Conservation (phyloP, 768 basidiomycete species). For the Dacryopinax primogenitus region DNA sequence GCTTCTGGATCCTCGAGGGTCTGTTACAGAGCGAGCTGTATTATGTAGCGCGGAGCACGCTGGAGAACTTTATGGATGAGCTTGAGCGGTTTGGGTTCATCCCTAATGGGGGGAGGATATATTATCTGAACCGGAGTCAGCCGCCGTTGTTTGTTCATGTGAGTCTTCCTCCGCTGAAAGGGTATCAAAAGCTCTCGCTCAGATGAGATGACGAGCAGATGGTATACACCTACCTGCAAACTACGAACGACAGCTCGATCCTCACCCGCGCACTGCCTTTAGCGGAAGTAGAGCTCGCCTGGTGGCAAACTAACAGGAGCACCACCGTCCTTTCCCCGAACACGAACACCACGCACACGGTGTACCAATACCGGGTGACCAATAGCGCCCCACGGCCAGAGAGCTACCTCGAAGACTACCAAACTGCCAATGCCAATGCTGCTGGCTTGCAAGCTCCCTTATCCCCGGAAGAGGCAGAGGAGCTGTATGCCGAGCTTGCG, state of each 20-base stretch:
- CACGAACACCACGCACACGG: slow-evolving; percentile 41
- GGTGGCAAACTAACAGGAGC: slow-evolving; percentile 71
- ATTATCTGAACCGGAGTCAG: slow-evolving; percentile 86
- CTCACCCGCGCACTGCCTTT: slow-evolving; percentile 69
- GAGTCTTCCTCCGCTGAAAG: slow-evolving; percentile 16
- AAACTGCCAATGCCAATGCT: slow-evolving; percentile 49
- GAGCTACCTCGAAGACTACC: slow-evolving; percentile 49
- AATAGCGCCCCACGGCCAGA: slow-evolving; percentile 85
- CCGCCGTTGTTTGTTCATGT: slow-evolving; percentile 81
- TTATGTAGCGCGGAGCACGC: slow-evolving; percentile 55
- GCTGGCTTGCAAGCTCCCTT: slow-evolving; percentile 42
- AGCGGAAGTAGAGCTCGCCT: slow-evolving; percentile 71
- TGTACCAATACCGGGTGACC: slow-evolving; percentile 63
- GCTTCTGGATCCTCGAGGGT: slow-evolving; percentile 81
- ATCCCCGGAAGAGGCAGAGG: slow-evolving; percentile 45
- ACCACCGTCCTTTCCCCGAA: slow-evolving; percentile 56
- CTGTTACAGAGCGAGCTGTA: slow-evolving; percentile 69
- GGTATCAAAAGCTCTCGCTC: not conserved
- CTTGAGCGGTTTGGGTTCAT: slow-evolving; percentile 75
- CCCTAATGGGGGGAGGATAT: slow-evolving; percentile 86
- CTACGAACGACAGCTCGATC: slow-evolving; percentile 60
- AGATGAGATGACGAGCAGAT: slow-evolving; percentile 38
- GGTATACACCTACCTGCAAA: slow-evolving; percentile 69
- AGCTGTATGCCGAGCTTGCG: slow-evolving; percentile 77
- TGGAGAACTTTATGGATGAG: slow-evolving; percentile 94